Conservation (phyloP, 2,329 filamentous ascomycete genomes). For the Pyricularia sp. region DNA sequence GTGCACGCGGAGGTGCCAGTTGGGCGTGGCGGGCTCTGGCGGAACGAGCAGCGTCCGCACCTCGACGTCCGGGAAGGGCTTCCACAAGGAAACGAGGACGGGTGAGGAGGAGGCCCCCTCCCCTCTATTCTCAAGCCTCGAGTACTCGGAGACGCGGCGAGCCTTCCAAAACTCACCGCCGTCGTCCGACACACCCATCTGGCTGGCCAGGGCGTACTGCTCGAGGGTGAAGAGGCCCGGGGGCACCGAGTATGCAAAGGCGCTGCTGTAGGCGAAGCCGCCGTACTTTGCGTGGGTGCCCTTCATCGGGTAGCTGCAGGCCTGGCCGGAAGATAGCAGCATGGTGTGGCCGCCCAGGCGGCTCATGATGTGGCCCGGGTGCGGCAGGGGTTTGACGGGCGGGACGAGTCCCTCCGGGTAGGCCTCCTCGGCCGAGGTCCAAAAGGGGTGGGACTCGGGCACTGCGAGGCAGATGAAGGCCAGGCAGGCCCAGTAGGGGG, state of each 20-base stretch:
- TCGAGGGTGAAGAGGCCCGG: conserved; percentile 64
- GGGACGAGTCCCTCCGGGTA: conserved; percentile 39
- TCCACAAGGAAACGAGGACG: conserved; percentile 57
- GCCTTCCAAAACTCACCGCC: conserved; percentile 70
- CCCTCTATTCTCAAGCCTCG: conserved; percentile 44
- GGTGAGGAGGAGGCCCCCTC: conserved; percentile 26
- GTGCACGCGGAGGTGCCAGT: conserved; percentile 60
- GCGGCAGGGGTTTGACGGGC: conserved; percentile 44
- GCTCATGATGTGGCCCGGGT: conserved; percentile 41
- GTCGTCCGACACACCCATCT: conserved; percentile 65
- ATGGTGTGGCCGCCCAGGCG: conserved; percentile 63
- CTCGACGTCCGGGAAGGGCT: conserved; percentile 55
- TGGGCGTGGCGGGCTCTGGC: conserved; percentile 40
- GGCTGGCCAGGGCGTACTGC: conserved; percentile 63
- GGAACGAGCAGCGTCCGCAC: conserved; percentile 54
- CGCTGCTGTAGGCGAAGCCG: conserved; percentile 63
- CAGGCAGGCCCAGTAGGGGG: conserved; percentile 65
- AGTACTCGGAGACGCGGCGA: conserved; percentile 52
- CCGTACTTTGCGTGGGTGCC: conserved; percentile 74
- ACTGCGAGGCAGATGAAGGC: conserved; percentile 63
- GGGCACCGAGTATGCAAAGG: conserved; percentile 65
- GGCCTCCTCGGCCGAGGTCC: conserved; percentile 54
- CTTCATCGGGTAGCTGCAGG: conserved; percentile 72
- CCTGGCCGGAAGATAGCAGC: conserved; percentile 62
- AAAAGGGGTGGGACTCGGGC: conserved; percentile 59